Evolutionary conservation across 1,284 basidiomycete genomes (phyloP), one percentile per base, ranked within the genome.

Genomic region (Ceraceosorus bombacis): DNA sequence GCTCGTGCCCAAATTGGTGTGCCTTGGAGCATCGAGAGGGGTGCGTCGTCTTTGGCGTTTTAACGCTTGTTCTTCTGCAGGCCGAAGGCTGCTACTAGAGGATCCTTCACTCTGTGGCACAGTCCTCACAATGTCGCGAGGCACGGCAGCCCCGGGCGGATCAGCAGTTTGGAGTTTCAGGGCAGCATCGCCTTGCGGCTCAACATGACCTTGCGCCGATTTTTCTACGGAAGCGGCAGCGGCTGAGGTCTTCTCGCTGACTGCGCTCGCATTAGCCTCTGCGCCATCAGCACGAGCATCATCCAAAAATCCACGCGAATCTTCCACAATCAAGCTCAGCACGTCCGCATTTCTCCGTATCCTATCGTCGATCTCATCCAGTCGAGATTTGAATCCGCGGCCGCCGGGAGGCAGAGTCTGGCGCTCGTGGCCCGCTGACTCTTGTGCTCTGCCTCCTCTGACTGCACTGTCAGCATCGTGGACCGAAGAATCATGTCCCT

Each of bases 291-390:
- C 27, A 27, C 27, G 27, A 5, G 41, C 65, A 41, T 63, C 57
- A 12, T 70, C 71, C 5, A 77, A 62, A 53, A 77, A 76, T 0
- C 64, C 64, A 36, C 67, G 57, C 39, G 70, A 71, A 41, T 76
- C 69, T 39, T 66, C 58, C 5, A 67, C 73, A 15, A 77, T 71
- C 41, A 66, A 49, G 6, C 62, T 52, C 7, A 76, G 63, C 17
- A 77, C 58, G 43, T 74, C 73, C 2, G 72, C 67, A 49, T 77
- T 77, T 6, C 74, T 64, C 2, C 75, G 69, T 41, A 77, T 75
- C 0, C 75, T 66, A 41, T 77, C 75, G 57, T 77, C 75, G n/a
- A 77, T 68, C 57, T 76, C 75, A 17, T 69, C 69, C 36, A 77
- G 43, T 13, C 69, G 59, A 6, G 63, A 58, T 41, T 60, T 68